Conservation (phyloP, 2,329 filamentous ascomycete species). For the Rutstroemia sp. region DNA sequence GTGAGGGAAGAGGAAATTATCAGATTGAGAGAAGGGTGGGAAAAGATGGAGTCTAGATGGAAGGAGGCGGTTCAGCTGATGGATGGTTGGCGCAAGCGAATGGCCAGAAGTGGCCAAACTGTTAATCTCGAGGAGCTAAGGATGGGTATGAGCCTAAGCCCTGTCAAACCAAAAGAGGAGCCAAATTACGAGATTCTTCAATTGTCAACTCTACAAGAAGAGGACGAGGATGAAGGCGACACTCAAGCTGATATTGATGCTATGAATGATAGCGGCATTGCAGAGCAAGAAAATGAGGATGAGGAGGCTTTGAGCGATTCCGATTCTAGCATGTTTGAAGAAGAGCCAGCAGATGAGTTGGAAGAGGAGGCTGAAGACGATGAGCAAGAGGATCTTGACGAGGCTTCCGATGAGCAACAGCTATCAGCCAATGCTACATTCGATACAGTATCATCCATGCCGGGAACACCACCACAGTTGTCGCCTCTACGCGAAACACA, state of each 20-base stretch:
- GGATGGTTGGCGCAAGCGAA: slow-evolving; percentile 81
- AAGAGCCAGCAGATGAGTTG: slow-evolving; percentile 32
- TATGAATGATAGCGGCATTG: slow-evolving; percentile 25
- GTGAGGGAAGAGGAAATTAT: slow-evolving; percentile 87
- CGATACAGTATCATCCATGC: slow-evolving; percentile 21
- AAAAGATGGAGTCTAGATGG: slow-evolving; percentile 89
- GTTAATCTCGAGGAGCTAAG: slow-evolving; percentile 62
- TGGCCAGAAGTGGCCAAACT: slow-evolving; percentile 62
- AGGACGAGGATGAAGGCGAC: slow-evolving; percentile 24
- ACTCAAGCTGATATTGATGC: slow-evolving; percentile 30
- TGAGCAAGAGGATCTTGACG: slow-evolving; percentile 29
- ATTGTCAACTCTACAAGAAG: slow-evolving; percentile 18
- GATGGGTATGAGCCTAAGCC: slow-evolving; percentile 58
- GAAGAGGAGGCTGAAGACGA: slow-evolving; percentile 34
- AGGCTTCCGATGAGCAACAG: slow-evolving; percentile 20
- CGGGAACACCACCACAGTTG: slow-evolving; percentile 27
- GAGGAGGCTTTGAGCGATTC: slow-evolving; percentile 18
- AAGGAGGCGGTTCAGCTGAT: slow-evolving; percentile 84
- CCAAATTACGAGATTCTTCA: slow-evolving; percentile 36
- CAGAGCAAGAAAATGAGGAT: slow-evolving; percentile 21
- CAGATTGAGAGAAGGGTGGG: slow-evolving; percentile 76
- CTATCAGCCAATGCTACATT: slow-evolving; percentile 20
- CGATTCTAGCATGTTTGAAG: slow-evolving; percentile 40
- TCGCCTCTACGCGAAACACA: slow-evolving; percentile 38
- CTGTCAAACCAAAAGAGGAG: slow-evolving; percentile 47